These are phyloP conservation scores for Spencermartinsiella ligniputridi DNA, from an alignment of 1,139 yeast species.

Conservation along the genomic window DNA sequence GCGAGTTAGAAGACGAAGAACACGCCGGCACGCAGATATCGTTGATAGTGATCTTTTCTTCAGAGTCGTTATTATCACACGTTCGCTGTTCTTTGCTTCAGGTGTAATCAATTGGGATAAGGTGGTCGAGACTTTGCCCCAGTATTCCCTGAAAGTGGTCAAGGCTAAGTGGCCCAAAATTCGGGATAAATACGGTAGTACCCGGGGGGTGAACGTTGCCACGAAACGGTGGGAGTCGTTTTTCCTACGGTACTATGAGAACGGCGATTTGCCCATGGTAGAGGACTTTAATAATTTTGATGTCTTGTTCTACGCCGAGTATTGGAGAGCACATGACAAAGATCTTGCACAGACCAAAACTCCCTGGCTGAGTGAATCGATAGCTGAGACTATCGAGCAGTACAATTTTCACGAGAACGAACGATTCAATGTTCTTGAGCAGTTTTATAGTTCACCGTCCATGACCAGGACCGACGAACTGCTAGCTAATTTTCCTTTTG, in stretches of 20 bases:
- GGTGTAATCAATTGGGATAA: conserved; percentile 54
- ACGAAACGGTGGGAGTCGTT: conserved; percentile 56
- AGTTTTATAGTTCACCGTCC: conserved; percentile 21
- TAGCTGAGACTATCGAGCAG: conserved; percentile 32
- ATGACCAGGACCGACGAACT: conserved; percentile 29
- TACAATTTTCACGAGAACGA: conserved; percentile 30
- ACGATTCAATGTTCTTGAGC: conserved; percentile 18
- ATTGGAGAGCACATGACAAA: conserved; percentile 55
- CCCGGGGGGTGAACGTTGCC: conserved; percentile 49
- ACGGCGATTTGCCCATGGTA: conserved; percentile 42
- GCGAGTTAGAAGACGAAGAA: conserved; percentile 4
- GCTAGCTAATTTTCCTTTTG: conserved; percentile 19
- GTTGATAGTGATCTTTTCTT: conserved; percentile 47
- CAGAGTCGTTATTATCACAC: conserved; percentile 59
- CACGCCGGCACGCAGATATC: conserved; percentile 14
- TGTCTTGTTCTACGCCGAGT: conserved; percentile 44
- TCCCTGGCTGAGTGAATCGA: conserved; percentile 37
- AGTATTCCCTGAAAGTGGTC: conserved; percentile 38
- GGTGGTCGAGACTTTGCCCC: conserved; percentile 45
- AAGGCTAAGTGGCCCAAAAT: conserved; percentile 60
- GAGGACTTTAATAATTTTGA: conserved; percentile 47
- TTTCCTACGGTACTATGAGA: conserved; percentile 49
- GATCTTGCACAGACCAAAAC: conserved; percentile 17
- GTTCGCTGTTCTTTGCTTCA: conserved; percentile 43
- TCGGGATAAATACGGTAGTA: conserved; percentile 52